Evolutionary conservation across 1,139 yeast genomes (phyloP).

Genomic region (Geotrichum histeridarum): DNA sequence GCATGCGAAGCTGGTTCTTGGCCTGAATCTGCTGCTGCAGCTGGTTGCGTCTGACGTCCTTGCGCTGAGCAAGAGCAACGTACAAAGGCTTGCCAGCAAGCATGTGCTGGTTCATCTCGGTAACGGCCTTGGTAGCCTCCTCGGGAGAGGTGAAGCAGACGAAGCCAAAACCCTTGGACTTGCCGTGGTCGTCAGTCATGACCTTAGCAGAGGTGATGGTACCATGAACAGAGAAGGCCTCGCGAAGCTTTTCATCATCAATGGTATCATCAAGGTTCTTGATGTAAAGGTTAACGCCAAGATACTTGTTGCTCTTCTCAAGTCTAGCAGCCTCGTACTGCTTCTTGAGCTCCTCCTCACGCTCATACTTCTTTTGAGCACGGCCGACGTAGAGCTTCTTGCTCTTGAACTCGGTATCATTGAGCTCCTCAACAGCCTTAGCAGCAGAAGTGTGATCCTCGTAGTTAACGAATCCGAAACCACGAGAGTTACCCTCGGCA

Average conservation of each 20-base stretch:
- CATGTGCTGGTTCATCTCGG: slow-evolving; percentile 98
- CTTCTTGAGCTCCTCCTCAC: slow-evolving; percentile 92
- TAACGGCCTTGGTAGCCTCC: slow-evolving; percentile 97
- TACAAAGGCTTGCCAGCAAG: slow-evolving; percentile 93
- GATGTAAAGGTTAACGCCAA: slow-evolving; percentile 94
- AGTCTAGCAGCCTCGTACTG: slow-evolving; percentile 90
- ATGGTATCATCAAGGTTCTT: slow-evolving; percentile 93
- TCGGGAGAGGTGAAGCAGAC: slow-evolving; percentile 97
- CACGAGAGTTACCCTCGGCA: slow-evolving; percentile 84
- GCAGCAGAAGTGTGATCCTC: slow-evolving; percentile 84
- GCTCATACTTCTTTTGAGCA: slow-evolving; percentile 98
- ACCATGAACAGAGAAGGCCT: slow-evolving; percentile 92
- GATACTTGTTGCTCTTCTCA: slow-evolving; percentile 91
- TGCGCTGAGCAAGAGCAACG: slow-evolving; percentile 98
- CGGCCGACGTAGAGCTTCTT: slow-evolving; percentile 92
- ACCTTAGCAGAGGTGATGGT: slow-evolving; percentile 94
- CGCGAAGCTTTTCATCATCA: slow-evolving; percentile 86
- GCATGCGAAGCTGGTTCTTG: slow-evolving; percentile 97
- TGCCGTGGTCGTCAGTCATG: slow-evolving; percentile 91
- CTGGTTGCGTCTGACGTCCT: slow-evolving; percentile 96
- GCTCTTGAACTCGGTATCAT: slow-evolving; percentile 80
- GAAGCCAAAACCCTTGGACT: slow-evolving; percentile 97
- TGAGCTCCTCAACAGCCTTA: slow-evolving; percentile 86
- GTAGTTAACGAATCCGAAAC: slow-evolving; percentile 93
- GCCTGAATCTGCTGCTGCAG: slow-evolving; percentile 97